Base-by-base conservation (phyloP, 257 asterid species). In the Petunia secreta region DNA sequence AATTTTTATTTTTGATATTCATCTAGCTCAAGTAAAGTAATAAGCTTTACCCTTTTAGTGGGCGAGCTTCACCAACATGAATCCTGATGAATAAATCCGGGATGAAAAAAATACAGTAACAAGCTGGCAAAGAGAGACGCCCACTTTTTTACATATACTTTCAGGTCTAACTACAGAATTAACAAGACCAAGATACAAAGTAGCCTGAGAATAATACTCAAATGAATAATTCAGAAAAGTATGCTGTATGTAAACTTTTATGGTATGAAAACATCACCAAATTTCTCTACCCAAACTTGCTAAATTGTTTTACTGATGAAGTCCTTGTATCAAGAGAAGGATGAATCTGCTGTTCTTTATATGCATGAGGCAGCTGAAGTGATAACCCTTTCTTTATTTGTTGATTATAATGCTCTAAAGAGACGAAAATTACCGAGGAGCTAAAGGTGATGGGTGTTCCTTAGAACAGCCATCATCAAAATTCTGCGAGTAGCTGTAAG, bases 401-500 rank as follows among this genome's bases (percentile, higher is more conserved):
- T 38, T 39, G 50, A 64, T 13, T 64, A 64, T 64, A 65, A 65
- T 65, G 73, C 46, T 36, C 78, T 4, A 36, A 0, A 34, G 25
- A 73, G 16, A 73, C 36, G 8, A 36, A 73, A 73, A 50, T 73
- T 73, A 73, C 36, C 1, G 48, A 73, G 91, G 94, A 84, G 85
- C 90, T 63, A 86, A 83, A 65, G 91, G 92, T 14, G 89, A 86
- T 16, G 78, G 82, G 64, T 75, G 85, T 37, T 86, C 90, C 57
- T 81, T 75, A 13, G 74, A 82, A 38, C 83, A 75, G 44, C 91
- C 94, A 48, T 87, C 88, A 64, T 91, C 94, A 58, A 89, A 91
- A 87, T 89, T 91, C 77, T 82, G 87, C 65, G 84, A 85, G 82
- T 91, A 91, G 77, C 92, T 91, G 48, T 79, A 80, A 54, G 90